phyloP scores from a whole-genome alignment of 768 basidiomycete species.

The Thelephora aurantiotincta region DNA sequence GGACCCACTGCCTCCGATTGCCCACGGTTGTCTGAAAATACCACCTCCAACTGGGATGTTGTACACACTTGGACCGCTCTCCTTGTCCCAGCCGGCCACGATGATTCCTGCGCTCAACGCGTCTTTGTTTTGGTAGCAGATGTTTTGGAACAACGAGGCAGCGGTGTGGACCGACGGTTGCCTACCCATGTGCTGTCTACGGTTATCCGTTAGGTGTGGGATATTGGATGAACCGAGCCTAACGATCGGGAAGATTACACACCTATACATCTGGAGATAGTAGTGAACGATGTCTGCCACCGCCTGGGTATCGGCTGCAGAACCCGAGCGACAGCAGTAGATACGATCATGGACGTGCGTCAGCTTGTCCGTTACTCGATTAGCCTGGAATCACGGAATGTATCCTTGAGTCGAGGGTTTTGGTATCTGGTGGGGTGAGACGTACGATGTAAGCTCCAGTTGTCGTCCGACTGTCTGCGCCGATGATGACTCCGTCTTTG shows the following conservation, averaged over 20 bases:
- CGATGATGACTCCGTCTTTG: slow-evolving; percentile 86
- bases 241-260: not conserved
- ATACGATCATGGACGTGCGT: slow-evolving; percentile 95
- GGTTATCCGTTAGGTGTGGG: not conserved
- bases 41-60: slow-evolving; percentile 97
- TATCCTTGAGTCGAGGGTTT: not conserved
- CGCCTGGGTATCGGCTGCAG: slow-evolving; percentile 95
- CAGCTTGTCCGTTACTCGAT: slow-evolving; percentile 97
- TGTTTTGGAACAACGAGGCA: slow-evolving; percentile 68
- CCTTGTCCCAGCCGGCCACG: slow-evolving; percentile 94
- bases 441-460: slow-evolving; percentile 92
- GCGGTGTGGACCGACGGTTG: slow-evolving; percentile 73
- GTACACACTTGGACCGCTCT: slow-evolving; percentile 83
- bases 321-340: slow-evolving; percentile 98
- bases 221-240: not conserved
- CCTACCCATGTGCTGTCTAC: slow-evolving; percentile 38
- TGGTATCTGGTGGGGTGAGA: slow-evolving; percentile 1
- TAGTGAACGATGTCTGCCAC: slow-evolving; percentile 86
- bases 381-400: slow-evolving; percentile 41
- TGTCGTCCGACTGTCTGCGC: slow-evolving; percentile 95
- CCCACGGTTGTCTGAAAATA: slow-evolving; percentile 95
- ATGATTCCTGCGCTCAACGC: slow-evolving; percentile 84
- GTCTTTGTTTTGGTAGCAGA: slow-evolving; percentile 95
- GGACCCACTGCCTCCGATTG: slow-evolving; percentile 90
- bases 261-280: slow-evolving; percentile 43